Base-by-base conservation (phyloP, 768 basidiomycete genomes). In the Mycena leptocephala region DNA sequence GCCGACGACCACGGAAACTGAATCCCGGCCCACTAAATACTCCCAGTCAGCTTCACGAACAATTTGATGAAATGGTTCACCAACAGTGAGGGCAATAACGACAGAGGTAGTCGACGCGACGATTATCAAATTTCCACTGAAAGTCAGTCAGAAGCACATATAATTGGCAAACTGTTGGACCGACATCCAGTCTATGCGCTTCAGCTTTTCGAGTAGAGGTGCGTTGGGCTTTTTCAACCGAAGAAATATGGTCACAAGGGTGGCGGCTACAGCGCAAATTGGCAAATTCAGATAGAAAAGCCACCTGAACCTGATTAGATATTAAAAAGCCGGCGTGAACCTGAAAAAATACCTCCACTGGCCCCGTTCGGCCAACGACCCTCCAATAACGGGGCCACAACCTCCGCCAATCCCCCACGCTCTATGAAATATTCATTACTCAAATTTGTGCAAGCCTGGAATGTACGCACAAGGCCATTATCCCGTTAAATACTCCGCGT, bases 281-380 rank as follows among this genome's bases (percentile, higher is more conserved):
- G 65, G 65, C 5, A 51, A 6, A 26, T 67, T 67, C 20, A 67
- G 32, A 35, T 67, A 61, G 8, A 32, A 56, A 16, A 56, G 18
- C 55, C 41, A 53, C 56, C 56, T 58, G 11, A 67, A n/a, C n/a
- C n/a, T n/a, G n/a, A n/a, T n/a, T n/a, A n/a, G n/a, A n/a, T n/a
- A n/a, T n/a, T n/a, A n/a, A n/a, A n/a, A n/a, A n/a, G n/a, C n/a
- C n/a, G n/a, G n/a, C n/a, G n/a, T n/a, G n/a, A n/a, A n/a, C n/a
- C n/a, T n/a, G n/a, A n/a, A n/a, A n/a, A n/a, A n/a, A n/a, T 86
- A 88, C 16, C 87, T 79, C 88, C 88, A 89, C 53, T 81, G 77
- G 3, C 80, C 83, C 5, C 66, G 46, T 43, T 84, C 53, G 0
- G 86, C 83, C 2, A 89, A 79, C 4, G 79, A 75, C 2, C 88